These are phyloP conservation scores for Diplodia scrobiculata DNA, from an alignment of 2,329 filamentous ascomycete species.

Conservation along the genomic window DNA sequence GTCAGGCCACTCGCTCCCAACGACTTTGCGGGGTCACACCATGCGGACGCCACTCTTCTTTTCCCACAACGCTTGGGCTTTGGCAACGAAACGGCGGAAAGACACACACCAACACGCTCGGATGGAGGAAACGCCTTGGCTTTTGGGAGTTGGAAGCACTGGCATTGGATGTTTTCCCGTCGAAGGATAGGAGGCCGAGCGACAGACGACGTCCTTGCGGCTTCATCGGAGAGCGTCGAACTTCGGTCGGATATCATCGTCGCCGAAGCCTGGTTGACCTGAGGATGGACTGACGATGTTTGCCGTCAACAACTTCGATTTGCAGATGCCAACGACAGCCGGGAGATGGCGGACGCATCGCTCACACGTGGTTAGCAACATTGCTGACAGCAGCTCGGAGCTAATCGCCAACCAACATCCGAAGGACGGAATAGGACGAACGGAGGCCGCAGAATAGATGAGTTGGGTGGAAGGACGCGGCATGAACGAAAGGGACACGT, in stretches of 20 bases:
- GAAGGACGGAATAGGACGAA: not conserved
- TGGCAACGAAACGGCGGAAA: not conserved
- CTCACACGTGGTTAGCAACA: not conserved
- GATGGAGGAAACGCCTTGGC: not conserved
- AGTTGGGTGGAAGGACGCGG: not conserved
- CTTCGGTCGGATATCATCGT: not conserved
- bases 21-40: conserved; percentile 24
- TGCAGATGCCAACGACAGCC: not conserved
- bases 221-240: not conserved
- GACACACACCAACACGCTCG: not conserved
- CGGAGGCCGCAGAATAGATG: not conserved
- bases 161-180: not conserved
- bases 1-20: conserved; percentile 25
- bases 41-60: conserved; percentile 1
- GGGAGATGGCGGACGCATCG: not conserved
- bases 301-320: not conserved
- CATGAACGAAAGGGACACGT: not conserved
- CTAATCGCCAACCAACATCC: not conserved
- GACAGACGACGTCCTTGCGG: not conserved
- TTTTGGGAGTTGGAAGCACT: not conserved
- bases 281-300: not conserved
- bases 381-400: not conserved
- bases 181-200: not conserved
- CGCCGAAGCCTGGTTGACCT: not conserved
- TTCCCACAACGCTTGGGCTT: not conserved